Evolutionary conservation across 2,329 filamentous ascomycete species (phyloP).

Genomic region (Talaromyces sp.): DNA sequence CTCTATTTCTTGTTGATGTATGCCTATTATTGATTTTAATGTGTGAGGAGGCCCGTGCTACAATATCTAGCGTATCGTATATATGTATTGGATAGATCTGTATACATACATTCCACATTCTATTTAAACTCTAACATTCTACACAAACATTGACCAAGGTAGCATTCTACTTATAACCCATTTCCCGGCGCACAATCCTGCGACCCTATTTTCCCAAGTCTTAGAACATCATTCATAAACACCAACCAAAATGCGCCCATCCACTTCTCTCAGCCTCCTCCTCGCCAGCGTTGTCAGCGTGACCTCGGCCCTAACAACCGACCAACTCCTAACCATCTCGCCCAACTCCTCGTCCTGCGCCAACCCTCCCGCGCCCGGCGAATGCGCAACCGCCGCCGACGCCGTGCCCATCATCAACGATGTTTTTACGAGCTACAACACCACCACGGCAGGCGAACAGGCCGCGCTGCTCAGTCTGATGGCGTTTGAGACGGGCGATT

Average conservation of each 20-base stretch:
- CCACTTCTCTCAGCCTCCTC: background rate
- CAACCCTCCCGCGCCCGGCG: constrained; percentile 40
- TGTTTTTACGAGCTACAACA: constrained; percentile 54
- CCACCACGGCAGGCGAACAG: constrained; percentile 55
- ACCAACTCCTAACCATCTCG: constrained; percentile 44
- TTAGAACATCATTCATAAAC: too few species aligned
- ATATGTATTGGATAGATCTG: background rate
- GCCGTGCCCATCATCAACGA: constrained; percentile 54
- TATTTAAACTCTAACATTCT: too few species aligned
- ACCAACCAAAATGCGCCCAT: too few species aligned
- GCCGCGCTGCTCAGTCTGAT: constrained; percentile 67
- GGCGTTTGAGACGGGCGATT: constrained; percentile 64
- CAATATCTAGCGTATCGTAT: background rate
- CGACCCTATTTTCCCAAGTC: too few species aligned
- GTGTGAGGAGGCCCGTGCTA: background rate
- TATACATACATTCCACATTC: background rate
- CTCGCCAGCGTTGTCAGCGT: constrained; percentile 1
- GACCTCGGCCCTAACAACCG: constrained; percentile 17
- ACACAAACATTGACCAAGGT: too few species aligned
- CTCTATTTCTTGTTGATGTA: background rate
- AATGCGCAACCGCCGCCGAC: constrained; percentile 62
- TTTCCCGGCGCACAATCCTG: too few species aligned
- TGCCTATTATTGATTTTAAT: background rate
- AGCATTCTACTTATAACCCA: too few species aligned
- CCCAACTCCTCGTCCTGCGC: constrained; percentile 54